Conservation (phyloP, 495 filamentous ascomycete species). For the Bacidia gigantensis region DNA sequence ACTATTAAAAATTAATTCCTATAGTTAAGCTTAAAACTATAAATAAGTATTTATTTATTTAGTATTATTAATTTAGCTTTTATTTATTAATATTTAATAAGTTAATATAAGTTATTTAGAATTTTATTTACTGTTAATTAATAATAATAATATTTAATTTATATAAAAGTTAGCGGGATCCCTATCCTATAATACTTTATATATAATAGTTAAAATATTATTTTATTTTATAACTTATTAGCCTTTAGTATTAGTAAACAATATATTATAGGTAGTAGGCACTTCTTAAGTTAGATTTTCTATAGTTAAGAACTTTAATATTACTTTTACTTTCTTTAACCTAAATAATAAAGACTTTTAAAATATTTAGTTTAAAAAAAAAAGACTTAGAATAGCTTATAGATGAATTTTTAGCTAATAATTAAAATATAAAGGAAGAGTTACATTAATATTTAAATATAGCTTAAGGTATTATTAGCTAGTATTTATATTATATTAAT, state of each 20-base stretch:
- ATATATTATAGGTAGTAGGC: neutral
- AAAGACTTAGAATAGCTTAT: neutral
- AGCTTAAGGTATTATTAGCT: neutral
- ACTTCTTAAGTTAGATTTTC: neutral
- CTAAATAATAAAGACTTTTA: too few species aligned
- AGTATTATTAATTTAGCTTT: neutral
- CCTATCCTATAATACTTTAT: neutral
- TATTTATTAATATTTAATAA: neutral
- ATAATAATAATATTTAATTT: neutral
- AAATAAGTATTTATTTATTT: conserved; percentile 2
- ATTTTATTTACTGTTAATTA: neutral
- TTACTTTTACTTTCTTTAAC: too few species aligned
- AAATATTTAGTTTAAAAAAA: too few species aligned
- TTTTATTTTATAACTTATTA: neutral
- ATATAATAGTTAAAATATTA: neutral
- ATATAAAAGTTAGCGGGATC: neutral
- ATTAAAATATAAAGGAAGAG: too few species aligned
- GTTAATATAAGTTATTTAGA: too few species aligned
- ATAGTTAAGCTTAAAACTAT: neutral
- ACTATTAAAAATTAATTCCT: neutral
- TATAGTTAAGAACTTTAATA: too few species aligned
- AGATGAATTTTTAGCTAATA: too few species aligned
- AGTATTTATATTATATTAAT: neutral
- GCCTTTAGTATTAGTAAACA: neutral
- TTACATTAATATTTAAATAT: too few species aligned